Conservation (phyloP, 176 grass and related monocot species). For the Oryza nivara region DNA sequence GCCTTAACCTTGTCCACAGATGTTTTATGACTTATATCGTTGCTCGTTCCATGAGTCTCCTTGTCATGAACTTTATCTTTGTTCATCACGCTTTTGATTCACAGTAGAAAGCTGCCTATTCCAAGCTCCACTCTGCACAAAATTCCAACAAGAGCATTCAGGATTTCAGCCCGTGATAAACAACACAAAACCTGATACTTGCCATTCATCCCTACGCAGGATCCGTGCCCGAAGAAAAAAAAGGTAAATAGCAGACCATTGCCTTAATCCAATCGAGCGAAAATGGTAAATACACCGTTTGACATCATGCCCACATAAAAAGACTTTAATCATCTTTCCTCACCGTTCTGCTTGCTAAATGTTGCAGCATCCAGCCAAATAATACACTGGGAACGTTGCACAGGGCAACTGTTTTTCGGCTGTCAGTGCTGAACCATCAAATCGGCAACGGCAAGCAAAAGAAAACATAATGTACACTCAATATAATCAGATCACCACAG, state of each 20-base stretch:
- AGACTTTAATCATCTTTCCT: too few species aligned
- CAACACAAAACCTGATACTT: neutral
- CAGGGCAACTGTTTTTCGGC: too few species aligned
- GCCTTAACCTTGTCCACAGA: constrained; percentile 61
- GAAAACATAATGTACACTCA: too few species aligned
- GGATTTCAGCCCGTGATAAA: neutral
- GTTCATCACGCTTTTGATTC: constrained; percentile 19
- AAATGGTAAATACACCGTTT: too few species aligned
- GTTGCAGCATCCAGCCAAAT: too few species aligned
- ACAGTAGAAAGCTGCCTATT: neutral
- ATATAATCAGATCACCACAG: too few species aligned
- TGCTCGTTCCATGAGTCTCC: constrained; percentile 72
- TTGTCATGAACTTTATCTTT: constrained; percentile 53
- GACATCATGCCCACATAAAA: neutral
- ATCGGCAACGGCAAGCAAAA: neutral
- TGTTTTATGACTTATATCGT: constrained; percentile 50
- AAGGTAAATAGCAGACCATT: neutral
- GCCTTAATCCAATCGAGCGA: neutral
- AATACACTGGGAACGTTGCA: too few species aligned
- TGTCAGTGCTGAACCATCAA: neutral
- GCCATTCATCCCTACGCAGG: neutral
- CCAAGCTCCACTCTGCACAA: neutral
- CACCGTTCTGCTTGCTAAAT: too few species aligned
- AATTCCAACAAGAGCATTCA: neutral
- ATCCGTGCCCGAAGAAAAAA: neutral